Conservation (phyloP, 257 asterid species). For the Solanum megistacrolobum region DNA sequence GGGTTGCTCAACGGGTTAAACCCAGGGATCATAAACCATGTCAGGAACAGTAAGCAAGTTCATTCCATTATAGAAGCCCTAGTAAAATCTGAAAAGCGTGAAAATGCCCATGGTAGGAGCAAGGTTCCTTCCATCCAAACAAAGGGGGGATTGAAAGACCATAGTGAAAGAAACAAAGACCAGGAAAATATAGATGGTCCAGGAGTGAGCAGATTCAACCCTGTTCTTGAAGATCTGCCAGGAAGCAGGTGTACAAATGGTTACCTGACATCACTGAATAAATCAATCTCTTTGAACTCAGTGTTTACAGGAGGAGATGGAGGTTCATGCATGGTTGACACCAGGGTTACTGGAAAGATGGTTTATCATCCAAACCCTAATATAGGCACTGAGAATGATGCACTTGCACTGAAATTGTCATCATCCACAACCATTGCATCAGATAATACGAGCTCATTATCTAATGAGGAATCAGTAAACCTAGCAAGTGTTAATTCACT, state of each 20-base stretch:
- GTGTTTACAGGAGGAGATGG: conserved; percentile 19
- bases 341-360: conserved; percentile 15
- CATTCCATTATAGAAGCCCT: conserved; percentile 80
- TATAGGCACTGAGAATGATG: conserved; percentile 31
- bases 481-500: conserved; percentile 53
- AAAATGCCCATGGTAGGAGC: conserved; percentile 24
- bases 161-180: conserved; percentile 8
- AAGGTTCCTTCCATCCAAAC: conserved; percentile 10
- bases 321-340: conserved; percentile 20
- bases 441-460: conserved; percentile 46
- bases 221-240: conserved; percentile 13
- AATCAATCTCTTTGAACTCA: conserved; percentile 22
- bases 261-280: conserved; percentile 16
- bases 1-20: conserved; percentile 86
- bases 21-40: conserved; percentile 95
- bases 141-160: conserved; percentile 20
- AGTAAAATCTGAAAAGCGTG: conserved; percentile 52
- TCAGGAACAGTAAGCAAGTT: conserved; percentile 86
- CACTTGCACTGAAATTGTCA: conserved; percentile 44
- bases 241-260: conserved; percentile 28
- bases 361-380: conserved; percentile 16
- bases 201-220: conserved; percentile 5
- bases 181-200: not conserved
- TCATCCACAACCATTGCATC: conserved; percentile 32
- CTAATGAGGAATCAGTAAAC: conserved; percentile 57